These are phyloP conservation scores for Hemisphaericaspora nanyangensis DNA, from an alignment of 805 yeast species.

Conservation along the genomic window DNA sequence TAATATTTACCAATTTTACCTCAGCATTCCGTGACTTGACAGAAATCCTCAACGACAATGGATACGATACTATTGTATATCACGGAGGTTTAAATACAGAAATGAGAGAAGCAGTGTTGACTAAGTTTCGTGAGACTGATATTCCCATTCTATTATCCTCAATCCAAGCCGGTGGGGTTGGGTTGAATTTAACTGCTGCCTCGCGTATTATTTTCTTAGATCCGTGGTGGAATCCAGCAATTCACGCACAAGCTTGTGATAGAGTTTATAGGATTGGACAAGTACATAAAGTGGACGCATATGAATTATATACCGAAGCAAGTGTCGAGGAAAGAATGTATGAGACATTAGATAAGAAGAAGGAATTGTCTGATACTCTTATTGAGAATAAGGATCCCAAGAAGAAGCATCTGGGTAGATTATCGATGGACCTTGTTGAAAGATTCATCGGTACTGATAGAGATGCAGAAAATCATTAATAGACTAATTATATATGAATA, in stretches of 20 bases:
- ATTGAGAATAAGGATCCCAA: neutral
- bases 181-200: constrained; percentile 92
- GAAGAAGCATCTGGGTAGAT: no score
- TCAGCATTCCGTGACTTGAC: constrained; percentile 83
- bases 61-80: constrained; percentile 70
- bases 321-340: constrained; percentile 84
- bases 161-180: constrained; percentile 97
- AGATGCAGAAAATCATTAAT: no score
- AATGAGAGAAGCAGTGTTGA: constrained; percentile 88
- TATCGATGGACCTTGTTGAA: no score
- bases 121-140: constrained; percentile 69
- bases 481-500: no score
- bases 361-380: constrained; percentile 26
- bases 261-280: constrained; percentile 90
- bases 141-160: constrained; percentile 84
- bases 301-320: constrained; percentile 68
- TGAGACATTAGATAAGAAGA: constrained; percentile 71
- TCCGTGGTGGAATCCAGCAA: constrained; percentile 81
- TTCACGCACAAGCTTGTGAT: constrained; percentile 81
- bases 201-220: constrained; percentile 87
- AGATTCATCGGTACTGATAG: no score
- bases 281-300: constrained; percentile 57
- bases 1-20: constrained; percentile 88
- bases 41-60: constrained; percentile 60
- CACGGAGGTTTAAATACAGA: constrained; percentile 93